Percentiles rank a stretch among this genome's conserved stretches.
phyloP scores from a whole-genome alignment of 768 basidiomycete species.

The Sporobolomyces roseus region DNA sequence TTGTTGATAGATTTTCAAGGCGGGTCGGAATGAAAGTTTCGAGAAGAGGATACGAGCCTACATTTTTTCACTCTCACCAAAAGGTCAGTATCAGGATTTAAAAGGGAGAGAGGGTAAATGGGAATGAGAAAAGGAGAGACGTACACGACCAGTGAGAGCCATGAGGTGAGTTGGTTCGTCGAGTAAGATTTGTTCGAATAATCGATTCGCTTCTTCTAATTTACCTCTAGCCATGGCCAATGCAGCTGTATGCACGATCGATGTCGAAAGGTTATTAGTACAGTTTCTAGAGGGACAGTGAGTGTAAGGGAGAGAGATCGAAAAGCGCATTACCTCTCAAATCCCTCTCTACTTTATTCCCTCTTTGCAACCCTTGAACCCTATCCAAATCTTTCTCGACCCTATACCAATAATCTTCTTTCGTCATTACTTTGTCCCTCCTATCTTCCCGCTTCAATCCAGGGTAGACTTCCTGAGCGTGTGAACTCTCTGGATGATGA shows the following conservation, averaged over 20 bases:
- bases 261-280: too few species aligned
- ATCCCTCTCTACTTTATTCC: slow-evolving; percentile 44
- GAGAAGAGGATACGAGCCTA: slow-evolving; percentile 86
- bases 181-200: slow-evolving; percentile 73
- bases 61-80: background rate
- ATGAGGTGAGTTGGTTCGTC: slow-evolving; percentile 80
- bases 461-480: background rate
- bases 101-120: too few species aligned
- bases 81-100: too few species aligned
- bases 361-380: slow-evolving; percentile 24
- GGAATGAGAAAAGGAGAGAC: slow-evolving; percentile 25
- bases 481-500: slow-evolving; percentile 22
- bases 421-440: background rate
- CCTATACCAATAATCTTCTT: slow-evolving; percentile 55
- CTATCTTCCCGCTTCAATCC: too few species aligned
- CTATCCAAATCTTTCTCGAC: slow-evolving; percentile 61
- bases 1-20: slow-evolving; percentile 79
- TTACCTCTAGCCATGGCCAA: slow-evolving; percentile 73
- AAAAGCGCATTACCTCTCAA: slow-evolving; percentile 34
- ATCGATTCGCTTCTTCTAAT: slow-evolving; percentile 73
- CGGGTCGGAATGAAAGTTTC: slow-evolving; percentile 67
- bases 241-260: slow-evolving; percentile 58
- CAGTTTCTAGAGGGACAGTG: too few species aligned
- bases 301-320: too few species aligned
- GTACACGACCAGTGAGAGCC: slow-evolving; percentile 79